Base-by-base conservation (phyloP, 2,329 filamentous ascomycete genomes). In the Pseudogymnoascus sp. region DNA sequence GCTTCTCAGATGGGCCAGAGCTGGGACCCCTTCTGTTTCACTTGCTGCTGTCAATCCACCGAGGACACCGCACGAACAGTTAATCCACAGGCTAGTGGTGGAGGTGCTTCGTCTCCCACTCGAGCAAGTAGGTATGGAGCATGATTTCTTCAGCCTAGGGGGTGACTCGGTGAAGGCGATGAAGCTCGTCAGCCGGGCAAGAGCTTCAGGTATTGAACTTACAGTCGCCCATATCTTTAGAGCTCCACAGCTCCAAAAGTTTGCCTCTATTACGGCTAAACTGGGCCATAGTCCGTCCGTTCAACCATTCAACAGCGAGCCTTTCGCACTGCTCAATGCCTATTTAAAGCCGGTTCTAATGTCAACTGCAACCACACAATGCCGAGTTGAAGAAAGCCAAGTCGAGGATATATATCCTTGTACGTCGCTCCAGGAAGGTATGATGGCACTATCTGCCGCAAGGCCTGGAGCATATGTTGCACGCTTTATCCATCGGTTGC, bases 101-200 rank as follows among this genome's bases (percentile, higher is more conserved):
- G 44, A 62, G 13, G 63, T 68, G 39, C 61, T 68, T 5, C 62
- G 65, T 44, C 55, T 68, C 25, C 29, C 29, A 15, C 10, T 44
- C 8, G 44, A 65, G 27, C 63, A 66, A 42, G 38, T 67, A 4
- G 61, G 58, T 33, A 31, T 62, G 9, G 41, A 64, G 29, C 58
- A 61, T 21, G 62, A 63, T n/a, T 68, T 68, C 17, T 76, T 76
- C 63, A 65, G 65, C 5, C 65, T 76, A 0, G 73, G 74, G 21
- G 74, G 74, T 8, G 73, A 75, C 60, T 74, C 72, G 1, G 64
- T 76, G 0, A 61, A 66, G 7, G 73, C 73, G 1, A 78, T 77
- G 71, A 79, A 77, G 59, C 65, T 83, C 3, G 80, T 83, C 0
- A 75, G 79, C 15, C 72, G 44, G n/a, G 66, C 67, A 27, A 61